Evolutionary conservation across 2,329 filamentous ascomycete genomes (phyloP), one percentile per base, ranked within the genome.

Genomic region (Alternaria sp.): DNA sequence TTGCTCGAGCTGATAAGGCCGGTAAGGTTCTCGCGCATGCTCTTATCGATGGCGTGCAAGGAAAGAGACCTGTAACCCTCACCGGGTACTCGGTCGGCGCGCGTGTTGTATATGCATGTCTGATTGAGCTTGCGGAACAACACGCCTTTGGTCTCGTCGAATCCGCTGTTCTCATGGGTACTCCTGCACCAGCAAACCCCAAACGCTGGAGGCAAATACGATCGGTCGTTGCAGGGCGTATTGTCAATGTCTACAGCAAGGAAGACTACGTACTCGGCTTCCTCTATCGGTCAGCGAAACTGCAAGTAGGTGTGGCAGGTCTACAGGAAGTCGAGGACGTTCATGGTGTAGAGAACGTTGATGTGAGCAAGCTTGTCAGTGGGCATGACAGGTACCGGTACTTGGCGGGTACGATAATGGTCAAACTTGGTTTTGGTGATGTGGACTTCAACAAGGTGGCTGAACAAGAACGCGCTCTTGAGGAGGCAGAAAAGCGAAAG

Each of bases 231-330:
- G 87, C 90, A 0, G 93, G 92, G 3, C 87, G 91, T 59, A 84
- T 97, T 9, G 90, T 96, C 66, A 97, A 97, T 69, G 91, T 94
- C 7, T 96, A 90, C 78, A 94, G 91, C 4, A 87, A 90, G 51
- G 94, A 95, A 64, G 93, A 97, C 78, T 91, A 92, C 71, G 88
- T 97, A 32, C 86, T 97, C 0, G 93, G 88, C 1, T 94, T 96
- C 72, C 82, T 96, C 12, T 96, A 97, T 76, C 88, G 93, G 26
- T 89, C 91, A 7, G 92, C 91, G 44, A 93, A 90, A 63, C 86
- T 96, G 34, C 89, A 94, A 64, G 85, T 91, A 44, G 93, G 93
- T 5, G 88, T 96, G 36, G 93, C 93, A 0, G 94, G 94, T 0
- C 80, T 97, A 1, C 90, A 96, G 74, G 83, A 87, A 41, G 87